Evolutionary conservation across 768 basidiomycete genomes (phyloP).

Genomic region (Trametes meyenii): DNA sequence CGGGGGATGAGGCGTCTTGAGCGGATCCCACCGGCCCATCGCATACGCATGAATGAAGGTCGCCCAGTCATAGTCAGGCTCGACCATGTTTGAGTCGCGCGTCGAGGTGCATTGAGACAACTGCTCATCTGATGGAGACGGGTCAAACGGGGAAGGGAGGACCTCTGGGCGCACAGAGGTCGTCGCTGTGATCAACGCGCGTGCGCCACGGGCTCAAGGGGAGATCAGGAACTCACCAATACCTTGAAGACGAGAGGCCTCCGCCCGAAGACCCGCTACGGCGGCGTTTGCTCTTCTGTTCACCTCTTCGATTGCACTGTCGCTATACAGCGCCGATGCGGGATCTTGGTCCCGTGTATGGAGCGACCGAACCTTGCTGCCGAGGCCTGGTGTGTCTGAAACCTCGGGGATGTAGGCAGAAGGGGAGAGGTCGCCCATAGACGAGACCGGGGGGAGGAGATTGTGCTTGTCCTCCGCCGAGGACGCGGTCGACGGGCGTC

Average conservation of each 20-base stretch:
- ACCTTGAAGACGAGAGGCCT: slow-evolving; percentile 30
- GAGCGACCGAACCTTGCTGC: background rate
- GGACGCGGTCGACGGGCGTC: slow-evolving; percentile 49
- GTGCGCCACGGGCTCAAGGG: background rate
- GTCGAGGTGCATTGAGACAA: slow-evolving; percentile 21
- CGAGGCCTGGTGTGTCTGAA: background rate
- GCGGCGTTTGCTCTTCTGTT: slow-evolving; percentile 31
- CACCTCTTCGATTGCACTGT: slow-evolving; percentile 29
- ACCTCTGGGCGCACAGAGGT: slow-evolving; percentile 16
- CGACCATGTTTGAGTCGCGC: slow-evolving; percentile 24
- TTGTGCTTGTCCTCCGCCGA: slow-evolving; percentile 42
- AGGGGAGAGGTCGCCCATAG: slow-evolving; percentile 23
- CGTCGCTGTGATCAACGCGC: background rate
- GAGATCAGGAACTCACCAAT: slow-evolving; percentile 25
- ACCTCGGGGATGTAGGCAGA: slow-evolving; percentile 11
- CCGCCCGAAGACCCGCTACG: slow-evolving; percentile 31
- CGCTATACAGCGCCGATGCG: slow-evolving; percentile 2
- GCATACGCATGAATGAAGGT: slow-evolving; percentile 80
- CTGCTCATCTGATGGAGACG: slow-evolving; percentile 31
- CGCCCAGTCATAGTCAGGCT: slow-evolving; percentile 63
- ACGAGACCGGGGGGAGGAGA: slow-evolving; percentile 41
- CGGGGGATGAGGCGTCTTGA: slow-evolving; percentile 65
- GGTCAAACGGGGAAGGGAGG: slow-evolving; percentile 33
- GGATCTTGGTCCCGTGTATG: background rate
- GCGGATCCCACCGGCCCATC: slow-evolving; percentile 79